These are phyloP conservation scores for Trichaptum fuscoviolaceum DNA, from an alignment of 768 basidiomycete species.

Conservation along the genomic window DNA sequence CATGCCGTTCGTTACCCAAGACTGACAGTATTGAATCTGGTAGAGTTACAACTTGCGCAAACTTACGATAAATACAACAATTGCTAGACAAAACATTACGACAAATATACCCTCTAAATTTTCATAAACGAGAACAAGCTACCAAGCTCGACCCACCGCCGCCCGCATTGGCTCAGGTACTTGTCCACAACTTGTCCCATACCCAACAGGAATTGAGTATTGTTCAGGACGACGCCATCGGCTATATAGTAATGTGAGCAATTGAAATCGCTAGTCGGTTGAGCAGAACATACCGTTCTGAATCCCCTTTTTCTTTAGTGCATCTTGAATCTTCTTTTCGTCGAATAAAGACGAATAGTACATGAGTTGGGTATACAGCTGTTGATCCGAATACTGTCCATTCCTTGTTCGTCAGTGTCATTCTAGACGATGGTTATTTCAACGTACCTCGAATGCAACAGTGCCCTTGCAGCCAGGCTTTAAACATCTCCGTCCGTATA, in stretches of 20 bases:
- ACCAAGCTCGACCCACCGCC: slow-evolving; percentile 84
- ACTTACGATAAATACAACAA: slow-evolving; percentile 8
- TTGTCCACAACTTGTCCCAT: slow-evolving; percentile 61
- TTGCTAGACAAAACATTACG: slow-evolving; percentile 3
- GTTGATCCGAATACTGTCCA: slow-evolving; percentile 72
- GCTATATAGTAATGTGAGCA: slow-evolving; percentile 37
- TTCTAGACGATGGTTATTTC: neutral
- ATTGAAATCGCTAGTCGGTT: neutral
- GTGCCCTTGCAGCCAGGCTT: slow-evolving; percentile 61
- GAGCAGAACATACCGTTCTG: slow-evolving; percentile 19
- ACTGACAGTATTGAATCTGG: neutral
- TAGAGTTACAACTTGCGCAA: neutral
- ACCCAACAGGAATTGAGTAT: slow-evolving; percentile 43
- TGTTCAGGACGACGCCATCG: slow-evolving; percentile 43
- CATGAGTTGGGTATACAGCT: slow-evolving; percentile 86
- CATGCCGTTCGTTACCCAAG: neutral
- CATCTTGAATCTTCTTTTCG: slow-evolving; percentile 50
- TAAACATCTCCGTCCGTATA: slow-evolving; percentile 82
- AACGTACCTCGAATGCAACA: slow-evolving; percentile 69
- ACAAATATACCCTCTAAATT: slow-evolving; percentile 27
- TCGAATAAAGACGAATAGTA: slow-evolving; percentile 82
- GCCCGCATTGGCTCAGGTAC: slow-evolving; percentile 82
- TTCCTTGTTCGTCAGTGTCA: slow-evolving; percentile 9
- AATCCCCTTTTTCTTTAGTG: slow-evolving; percentile 41
- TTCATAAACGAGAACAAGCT: slow-evolving; percentile 82